Conservation (phyloP, 768 basidiomycete genomes). For the Strobilomyces echinocephalus region DNA sequence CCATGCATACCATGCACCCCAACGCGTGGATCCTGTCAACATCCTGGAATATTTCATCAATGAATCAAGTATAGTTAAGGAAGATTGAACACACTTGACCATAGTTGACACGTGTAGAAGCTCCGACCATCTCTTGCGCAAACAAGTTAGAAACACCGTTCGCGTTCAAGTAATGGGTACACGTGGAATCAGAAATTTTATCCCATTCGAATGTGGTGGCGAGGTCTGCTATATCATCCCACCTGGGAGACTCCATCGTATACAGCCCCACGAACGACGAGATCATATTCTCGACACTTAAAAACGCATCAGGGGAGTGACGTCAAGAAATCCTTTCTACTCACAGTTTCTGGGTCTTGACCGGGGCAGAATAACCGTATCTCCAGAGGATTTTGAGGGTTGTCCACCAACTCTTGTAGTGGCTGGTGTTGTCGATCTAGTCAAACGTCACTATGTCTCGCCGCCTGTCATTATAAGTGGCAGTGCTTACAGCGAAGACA, state of each 20-base stretch:
- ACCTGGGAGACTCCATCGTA: conserved; percentile 47
- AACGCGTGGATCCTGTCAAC: conserved; percentile 70
- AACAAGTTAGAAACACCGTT: conserved; percentile 56
- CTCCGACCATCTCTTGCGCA: conserved; percentile 71
- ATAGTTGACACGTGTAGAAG: conserved; percentile 80
- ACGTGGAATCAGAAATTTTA: conserved; percentile 45
- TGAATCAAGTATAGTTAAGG: background rate
- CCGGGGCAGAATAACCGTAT: conserved; percentile 65
- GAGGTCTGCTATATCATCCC: conserved; percentile 57
- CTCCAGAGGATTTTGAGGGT: conserved; percentile 70
- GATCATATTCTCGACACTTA: conserved; percentile 54
- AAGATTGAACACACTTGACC: conserved; percentile 48
- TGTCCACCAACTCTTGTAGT: conserved; percentile 56
- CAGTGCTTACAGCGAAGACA: conserved; percentile 51
- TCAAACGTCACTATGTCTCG: background rate
- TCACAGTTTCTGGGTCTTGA: conserved; percentile 52
- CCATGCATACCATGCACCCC: conserved; percentile 67
- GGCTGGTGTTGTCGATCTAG: conserved; percentile 38
- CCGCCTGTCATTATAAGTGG: background rate
- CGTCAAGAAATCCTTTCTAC: conserved; percentile 8
- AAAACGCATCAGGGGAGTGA: background rate
- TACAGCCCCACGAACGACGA: conserved; percentile 55
- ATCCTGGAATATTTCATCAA: conserved; percentile 40
- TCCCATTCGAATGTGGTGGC: conserved; percentile 50
- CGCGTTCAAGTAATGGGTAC: conserved; percentile 50